These are phyloP conservation scores for Melaleuca alternifolia DNA, from an alignment of 345 rosid genomes.

Conservation along the genomic window DNA sequence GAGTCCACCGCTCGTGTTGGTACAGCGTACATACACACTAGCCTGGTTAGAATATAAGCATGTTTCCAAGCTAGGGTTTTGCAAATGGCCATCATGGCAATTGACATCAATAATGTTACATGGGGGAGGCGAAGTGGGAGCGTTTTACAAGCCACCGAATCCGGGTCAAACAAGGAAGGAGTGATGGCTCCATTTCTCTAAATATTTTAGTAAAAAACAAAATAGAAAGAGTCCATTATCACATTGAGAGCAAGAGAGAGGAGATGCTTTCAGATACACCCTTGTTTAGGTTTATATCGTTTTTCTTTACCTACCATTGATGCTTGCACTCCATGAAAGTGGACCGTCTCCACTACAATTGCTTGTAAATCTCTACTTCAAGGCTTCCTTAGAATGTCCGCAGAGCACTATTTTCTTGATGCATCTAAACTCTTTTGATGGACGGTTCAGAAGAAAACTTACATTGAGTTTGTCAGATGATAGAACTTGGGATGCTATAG, in stretches of 20 bases:
- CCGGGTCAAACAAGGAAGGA: conserved; percentile 17
- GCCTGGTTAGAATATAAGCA: background rate
- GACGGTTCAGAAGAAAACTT: background rate
- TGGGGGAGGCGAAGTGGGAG: background rate
- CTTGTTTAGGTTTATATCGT: background rate
- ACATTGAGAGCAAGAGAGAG: background rate
- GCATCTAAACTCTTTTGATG: background rate
- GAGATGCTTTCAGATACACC: background rate
- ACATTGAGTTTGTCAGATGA: background rate
- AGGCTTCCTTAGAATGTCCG: background rate
- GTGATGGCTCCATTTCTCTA: background rate
- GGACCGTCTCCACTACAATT: background rate
- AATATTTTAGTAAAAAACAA: background rate
- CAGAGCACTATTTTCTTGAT: background rate
- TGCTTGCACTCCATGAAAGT: background rate
- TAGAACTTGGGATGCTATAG: background rate
- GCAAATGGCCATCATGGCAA: background rate
- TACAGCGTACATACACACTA: background rate
- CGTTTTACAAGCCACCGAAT: conserved; percentile 10
- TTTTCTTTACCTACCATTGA: background rate
- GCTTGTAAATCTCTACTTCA: background rate
- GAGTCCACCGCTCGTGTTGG: background rate
- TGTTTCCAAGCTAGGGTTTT: background rate
- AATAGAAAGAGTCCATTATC: background rate
- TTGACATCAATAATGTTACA: background rate